A percentile compares a stretch with the other conserved stretches of the same genome.
Evolutionary conservation across 2,329 filamentous ascomycete species (phyloP).

Genomic region (Xylaria arbuscula): DNA sequence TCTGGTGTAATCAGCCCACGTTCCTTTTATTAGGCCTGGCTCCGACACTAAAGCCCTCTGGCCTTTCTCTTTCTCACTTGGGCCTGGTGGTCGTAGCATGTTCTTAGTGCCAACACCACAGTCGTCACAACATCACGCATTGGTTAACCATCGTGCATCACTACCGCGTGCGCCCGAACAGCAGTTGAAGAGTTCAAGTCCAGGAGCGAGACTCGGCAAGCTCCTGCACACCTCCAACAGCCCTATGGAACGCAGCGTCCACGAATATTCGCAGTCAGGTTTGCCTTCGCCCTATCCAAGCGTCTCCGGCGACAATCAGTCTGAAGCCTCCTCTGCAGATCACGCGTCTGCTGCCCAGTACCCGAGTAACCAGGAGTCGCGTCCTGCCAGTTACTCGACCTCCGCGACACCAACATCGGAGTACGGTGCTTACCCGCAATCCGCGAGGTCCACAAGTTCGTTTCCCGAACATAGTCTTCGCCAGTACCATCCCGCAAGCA

Average conservation of each 20-base stretch:
- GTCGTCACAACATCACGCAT: constrained; percentile 47
- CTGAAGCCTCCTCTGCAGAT: constrained; percentile 90
- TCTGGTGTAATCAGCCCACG: constrained; percentile 44
- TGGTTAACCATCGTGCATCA: constrained; percentile 49
- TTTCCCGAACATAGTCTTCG: constrained; percentile 91
- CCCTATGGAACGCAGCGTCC: constrained; percentile 71
- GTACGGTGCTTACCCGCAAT: constrained; percentile 81
- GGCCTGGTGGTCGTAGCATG: constrained; percentile 50
- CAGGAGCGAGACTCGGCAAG: constrained; percentile 48
- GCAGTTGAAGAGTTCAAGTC: constrained; percentile 46
- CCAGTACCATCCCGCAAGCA: constrained; percentile 81
- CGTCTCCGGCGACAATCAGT: constrained; percentile 75
- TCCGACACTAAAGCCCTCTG: constrained; percentile 51
- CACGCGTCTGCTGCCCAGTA: constrained; percentile 94
- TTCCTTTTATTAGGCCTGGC: constrained; percentile 48
- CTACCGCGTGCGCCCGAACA: constrained; percentile 45
- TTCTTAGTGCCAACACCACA: constrained; percentile 50
- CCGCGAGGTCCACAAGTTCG: constrained; percentile 78
- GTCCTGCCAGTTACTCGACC: constrained; percentile 75
- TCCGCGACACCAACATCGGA: constrained; percentile 89
- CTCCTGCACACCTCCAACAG: constrained; percentile 48
- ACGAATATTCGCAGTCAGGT: constrained; percentile 89
- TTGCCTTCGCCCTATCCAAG: constrained; percentile 79
- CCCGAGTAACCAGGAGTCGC: constrained; percentile 82
- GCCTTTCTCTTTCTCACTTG: constrained; percentile 44